Evolutionary conservation across 371 early-diverging fungal species (phyloP), one percentile per base, ranked within the genome.

Genomic region (Coemansia sp.): DNA sequence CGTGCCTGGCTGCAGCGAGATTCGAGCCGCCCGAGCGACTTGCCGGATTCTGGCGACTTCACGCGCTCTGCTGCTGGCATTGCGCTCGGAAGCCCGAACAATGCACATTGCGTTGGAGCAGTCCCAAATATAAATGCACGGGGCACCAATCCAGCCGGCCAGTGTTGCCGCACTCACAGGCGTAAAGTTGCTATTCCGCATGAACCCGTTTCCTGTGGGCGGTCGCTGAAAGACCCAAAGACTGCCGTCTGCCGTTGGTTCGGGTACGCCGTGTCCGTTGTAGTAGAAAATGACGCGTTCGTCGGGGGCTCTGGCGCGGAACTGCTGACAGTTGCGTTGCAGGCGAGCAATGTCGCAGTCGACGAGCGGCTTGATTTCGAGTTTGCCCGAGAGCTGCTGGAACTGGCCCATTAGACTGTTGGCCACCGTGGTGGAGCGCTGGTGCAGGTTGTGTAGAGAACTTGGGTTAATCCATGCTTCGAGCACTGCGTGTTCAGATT

Each of bases 241-340:
- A 75, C 95, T 96, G 49, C 99, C 99, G 60, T 91, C 92, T 5
- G 84, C 76, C 1, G 97, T 97, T 1, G 98, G 97, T 55, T 88
- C 88, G 5, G 99, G 99, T 16, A 98, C 97, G 47, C 99, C 99
- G 64, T 98, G 97, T 8, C 99, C 99, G 64, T 98, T 98, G 81
- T 97, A 98, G 72, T 98, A 96, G 67, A 97, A 94, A 55, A 98
- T 79, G 31, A 97, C 87, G 5, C 99, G 84, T 55, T 96, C 96
- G 58, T 95, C 94, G 75, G 93, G 93, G 18, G 94, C 91, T 59
- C 83, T 89, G 40, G 90, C 83, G 40, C 97, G 78, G 71, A 94
- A 82, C 37, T 87, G 86, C 71, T 84, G 84, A 67, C 95, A 93
- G 33, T 92, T 71, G 65, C 94, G 93, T 65, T 92, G 93, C 32